A percentile compares a stretch with the other conserved stretches of the same genome.
These are phyloP conservation scores for Diversispora eburnea DNA, from an alignment of 192 early-diverging fungal genomes.

Conservation along the genomic window DNA sequence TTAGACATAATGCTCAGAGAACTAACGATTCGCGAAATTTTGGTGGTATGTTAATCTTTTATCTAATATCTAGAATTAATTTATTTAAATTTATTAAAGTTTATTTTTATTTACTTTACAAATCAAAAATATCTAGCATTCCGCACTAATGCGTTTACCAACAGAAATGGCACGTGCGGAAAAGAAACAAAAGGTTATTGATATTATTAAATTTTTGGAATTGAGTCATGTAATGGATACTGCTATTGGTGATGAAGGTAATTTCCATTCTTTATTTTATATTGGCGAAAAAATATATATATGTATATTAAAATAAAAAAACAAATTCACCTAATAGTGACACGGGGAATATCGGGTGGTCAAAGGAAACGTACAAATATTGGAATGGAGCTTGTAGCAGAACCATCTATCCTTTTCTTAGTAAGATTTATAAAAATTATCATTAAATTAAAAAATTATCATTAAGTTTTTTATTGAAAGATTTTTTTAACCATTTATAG, in stretches of 20 bases:
- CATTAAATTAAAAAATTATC: not conserved
- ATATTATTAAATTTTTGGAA: slow-evolving; percentile 56
- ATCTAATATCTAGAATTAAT: not conserved
- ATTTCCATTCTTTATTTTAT: not conserved
- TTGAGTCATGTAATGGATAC: slow-evolving; percentile 50
- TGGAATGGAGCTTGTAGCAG: slow-evolving; percentile 62
- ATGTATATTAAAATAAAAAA: no score
- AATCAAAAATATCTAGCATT: slow-evolving; percentile 38
- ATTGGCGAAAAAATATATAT: no score
- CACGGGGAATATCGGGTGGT: slow-evolving; percentile 67
- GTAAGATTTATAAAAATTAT: not conserved
- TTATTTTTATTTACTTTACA: not conserved
- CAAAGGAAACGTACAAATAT: slow-evolving; percentile 76
- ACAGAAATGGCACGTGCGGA: slow-evolving; percentile 25
- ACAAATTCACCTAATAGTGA: slow-evolving; percentile 29
- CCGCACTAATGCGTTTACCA: slow-evolving; percentile 65
- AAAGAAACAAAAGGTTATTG: slow-evolving; percentile 55
- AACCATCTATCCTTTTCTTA: slow-evolving; percentile 61
- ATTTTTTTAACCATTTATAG: slow-evolving; percentile 6
- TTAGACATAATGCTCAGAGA: slow-evolving; percentile 57
- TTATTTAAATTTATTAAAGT: not conserved
- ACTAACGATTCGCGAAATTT: slow-evolving; percentile 62
- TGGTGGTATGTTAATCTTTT: slow-evolving; percentile 30
- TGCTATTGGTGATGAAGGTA: slow-evolving; percentile 51
- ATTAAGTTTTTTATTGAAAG: not conserved